phyloP scores from a whole-genome alignment of 495 filamentous ascomycete species.

The Ascodesmis nigricans region DNA sequence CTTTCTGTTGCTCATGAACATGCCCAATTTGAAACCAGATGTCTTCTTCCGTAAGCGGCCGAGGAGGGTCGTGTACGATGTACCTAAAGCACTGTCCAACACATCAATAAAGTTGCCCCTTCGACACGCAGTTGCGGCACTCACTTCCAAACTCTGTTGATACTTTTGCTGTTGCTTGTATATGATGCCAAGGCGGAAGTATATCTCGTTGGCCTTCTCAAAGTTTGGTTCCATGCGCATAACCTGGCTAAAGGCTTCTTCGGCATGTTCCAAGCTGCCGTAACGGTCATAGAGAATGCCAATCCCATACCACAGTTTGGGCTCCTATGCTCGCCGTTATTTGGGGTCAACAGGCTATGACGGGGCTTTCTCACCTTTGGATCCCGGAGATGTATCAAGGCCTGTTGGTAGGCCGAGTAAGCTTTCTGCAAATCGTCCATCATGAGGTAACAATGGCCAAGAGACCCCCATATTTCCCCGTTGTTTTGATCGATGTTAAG shows the following conservation, averaged over 20 bases:
- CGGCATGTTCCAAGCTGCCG: conserved; percentile 88
- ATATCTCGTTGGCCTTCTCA: conserved; percentile 98
- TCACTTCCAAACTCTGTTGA: conserved; percentile 69
- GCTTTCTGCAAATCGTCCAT: conserved; percentile 97
- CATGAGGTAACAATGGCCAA: conserved; percentile 93
- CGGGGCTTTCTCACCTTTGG: conserved; percentile 49
- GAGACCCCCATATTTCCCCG: conserved; percentile 89
- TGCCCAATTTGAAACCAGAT: conserved; percentile 99
- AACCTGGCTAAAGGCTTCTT: conserved; percentile 95
- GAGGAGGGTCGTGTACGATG: conserved; percentile 80
- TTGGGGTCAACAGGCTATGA: conserved; percentile 9
- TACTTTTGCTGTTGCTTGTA: conserved; percentile 98
- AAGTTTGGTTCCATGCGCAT: conserved; percentile 98
- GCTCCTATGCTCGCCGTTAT: conserved; percentile 44
- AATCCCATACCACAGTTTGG: conserved; percentile 97
- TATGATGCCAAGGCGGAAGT: conserved; percentile 95
- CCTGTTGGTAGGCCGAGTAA: conserved; percentile 93
- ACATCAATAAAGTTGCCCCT: neutral
- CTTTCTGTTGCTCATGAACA: conserved; percentile 97
- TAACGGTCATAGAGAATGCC: conserved; percentile 96
- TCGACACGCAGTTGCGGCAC: neutral
- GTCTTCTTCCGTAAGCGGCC: conserved; percentile 87
- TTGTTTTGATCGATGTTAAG: conserved; percentile 72
- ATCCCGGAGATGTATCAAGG: conserved; percentile 77
- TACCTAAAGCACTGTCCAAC: conserved; percentile 80